Percentiles rank a stretch among this genome's conserved stretches.
Conservation (phyloP, 345 rosid genomes). For the Linum usitatissimum region DNA sequence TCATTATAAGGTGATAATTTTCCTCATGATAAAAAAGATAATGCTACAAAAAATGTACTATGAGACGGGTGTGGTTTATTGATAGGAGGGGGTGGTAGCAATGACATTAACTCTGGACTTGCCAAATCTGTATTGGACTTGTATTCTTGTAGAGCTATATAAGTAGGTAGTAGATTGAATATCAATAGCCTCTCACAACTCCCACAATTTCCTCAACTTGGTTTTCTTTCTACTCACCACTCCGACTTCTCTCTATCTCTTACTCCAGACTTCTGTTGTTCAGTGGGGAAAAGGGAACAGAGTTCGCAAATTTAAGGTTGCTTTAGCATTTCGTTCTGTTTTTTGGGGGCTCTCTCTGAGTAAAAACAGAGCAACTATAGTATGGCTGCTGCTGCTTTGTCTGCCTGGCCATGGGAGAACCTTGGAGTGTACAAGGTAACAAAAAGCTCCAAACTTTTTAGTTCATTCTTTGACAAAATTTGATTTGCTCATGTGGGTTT, state of each 20-base stretch:
- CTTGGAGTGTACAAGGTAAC: conserved; percentile 59
- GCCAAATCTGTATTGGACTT: no score
- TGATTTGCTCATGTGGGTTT: not conserved
- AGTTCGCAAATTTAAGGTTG: not conserved
- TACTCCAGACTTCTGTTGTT: not conserved
- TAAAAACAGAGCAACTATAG: not conserved
- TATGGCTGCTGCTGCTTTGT: conserved; percentile 57
- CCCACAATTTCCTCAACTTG: not conserved
- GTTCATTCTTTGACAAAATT: not conserved
- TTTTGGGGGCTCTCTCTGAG: no score
- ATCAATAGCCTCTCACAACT: not conserved
- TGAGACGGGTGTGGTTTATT: no score
- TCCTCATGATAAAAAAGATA: no score
- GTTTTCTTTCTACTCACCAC: not conserved
- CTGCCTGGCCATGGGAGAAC: conserved; percentile 90
- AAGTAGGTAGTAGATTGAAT: not conserved
- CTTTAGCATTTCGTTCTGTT: no score
- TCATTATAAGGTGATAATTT: no score
- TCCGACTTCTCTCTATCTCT: not conserved
- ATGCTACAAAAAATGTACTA: no score
- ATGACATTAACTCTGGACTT: no score
- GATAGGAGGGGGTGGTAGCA: no score
- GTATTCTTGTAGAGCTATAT: not conserved
- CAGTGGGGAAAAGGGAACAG: not conserved
- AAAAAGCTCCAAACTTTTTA: not conserved